Evolutionary conservation across 768 basidiomycete genomes (phyloP), one percentile per base, ranked within the genome.

Genomic region (Pleurotus tuoliensis): DNA sequence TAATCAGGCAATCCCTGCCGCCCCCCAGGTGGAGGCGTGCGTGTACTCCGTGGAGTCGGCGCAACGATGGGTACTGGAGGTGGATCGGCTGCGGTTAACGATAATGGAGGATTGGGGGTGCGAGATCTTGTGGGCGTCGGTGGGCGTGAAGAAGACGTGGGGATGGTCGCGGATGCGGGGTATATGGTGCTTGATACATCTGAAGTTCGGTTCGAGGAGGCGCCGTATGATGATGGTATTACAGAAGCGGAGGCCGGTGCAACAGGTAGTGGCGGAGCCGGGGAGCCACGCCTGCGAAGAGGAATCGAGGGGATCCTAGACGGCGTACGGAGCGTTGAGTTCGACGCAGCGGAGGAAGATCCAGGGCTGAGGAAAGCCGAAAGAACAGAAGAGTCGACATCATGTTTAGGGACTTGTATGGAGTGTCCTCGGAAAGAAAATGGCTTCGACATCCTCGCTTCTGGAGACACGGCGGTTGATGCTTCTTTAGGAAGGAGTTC

Each of bases 401-500:
- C n/a, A 50, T 69, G 72, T 61, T 67, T 69, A 22, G 70, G 71
- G 55, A 66, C 52, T 57, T 65, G 66, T 11, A 53, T 53, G 1
- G 51, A 53, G 57, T 72, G 71, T 56, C 65, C 64, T 16, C 64
- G 63, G 61, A 69, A 70, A 16, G 67, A 64, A 53, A 78, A 65
- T 20, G 69, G 56, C 15, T 53, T 53, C n/a, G 51, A 53, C 51
- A 53, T 53, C 39, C 51, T 39, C 25, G 37, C 12, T 20, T 53
- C 51, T 9, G 69, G 67, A 24, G 70, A 63, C 9, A 64, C 30
- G 49, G 68, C 66, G 47, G 74, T 65, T 62, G 79, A 80, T 1
- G 83, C 80, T 18, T 76, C 70, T 54, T 79, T 78, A 11, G 77
- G 70, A 1, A 92, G 76, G 3, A 90, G 73, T n/a, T 80, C 78